A percentile compares a stretch with the other conserved stretches of the same genome.
These are phyloP conservation scores for Millerozyma miso DNA, from an alignment of 805 yeast genomes.

Conservation along the genomic window DNA sequence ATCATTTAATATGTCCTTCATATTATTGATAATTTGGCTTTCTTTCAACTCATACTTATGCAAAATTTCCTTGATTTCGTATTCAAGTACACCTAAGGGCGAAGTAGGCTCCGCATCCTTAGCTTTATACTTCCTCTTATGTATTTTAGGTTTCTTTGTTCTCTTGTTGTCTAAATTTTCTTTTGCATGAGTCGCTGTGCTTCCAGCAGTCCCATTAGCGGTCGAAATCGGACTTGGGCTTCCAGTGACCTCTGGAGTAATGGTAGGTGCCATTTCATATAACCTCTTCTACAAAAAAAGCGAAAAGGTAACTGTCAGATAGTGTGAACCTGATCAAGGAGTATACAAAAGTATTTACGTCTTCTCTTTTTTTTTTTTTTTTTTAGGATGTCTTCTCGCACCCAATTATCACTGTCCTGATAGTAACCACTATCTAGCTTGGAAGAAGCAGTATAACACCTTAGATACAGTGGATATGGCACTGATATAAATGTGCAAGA, in stretches of 20 bases:
- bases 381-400: neutral
- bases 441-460: neutral
- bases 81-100: constrained; percentile 72
- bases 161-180: neutral
- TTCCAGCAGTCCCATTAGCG: constrained; percentile 4
- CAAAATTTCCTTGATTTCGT: constrained; percentile 64
- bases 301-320: no score
- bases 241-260: constrained; percentile 7
- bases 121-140: constrained; percentile 51
- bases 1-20: constrained; percentile 61
- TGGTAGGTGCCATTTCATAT: constrained; percentile 4
- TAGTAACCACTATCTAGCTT: neutral
- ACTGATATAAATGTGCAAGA: no score
- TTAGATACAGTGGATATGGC: no score
- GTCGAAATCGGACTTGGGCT: constrained; percentile 7
- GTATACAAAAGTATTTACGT: neutral
- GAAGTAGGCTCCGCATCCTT: constrained; percentile 72
- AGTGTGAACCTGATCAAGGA: neutral
- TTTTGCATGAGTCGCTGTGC: neutral
- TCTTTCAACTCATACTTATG: constrained; percentile 35
- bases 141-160: constrained; percentile 17
- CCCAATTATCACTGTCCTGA: neutral
- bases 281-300: neutral
- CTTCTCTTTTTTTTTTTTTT: neutral
- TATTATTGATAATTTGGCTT: constrained; percentile 59